These are phyloP conservation scores for Blastobotrys proliferans DNA, from an alignment of 1,139 yeast species.

Conservation along the genomic window DNA sequence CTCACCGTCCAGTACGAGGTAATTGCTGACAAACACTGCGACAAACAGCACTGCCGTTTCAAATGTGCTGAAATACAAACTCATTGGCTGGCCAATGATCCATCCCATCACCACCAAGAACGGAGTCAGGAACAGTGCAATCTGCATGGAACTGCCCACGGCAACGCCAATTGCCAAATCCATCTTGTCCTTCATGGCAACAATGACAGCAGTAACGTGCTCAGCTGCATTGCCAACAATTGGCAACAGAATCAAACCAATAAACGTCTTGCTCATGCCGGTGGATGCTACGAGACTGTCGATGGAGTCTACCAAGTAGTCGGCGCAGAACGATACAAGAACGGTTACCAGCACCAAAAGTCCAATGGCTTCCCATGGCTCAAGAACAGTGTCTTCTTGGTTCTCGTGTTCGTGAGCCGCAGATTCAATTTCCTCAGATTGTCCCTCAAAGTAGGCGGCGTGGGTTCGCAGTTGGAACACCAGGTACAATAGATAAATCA, in stretches of 20 bases:
- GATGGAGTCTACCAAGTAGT: conserved; percentile 85
- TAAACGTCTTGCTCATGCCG: conserved; percentile 89
- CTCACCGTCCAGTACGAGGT: conserved; percentile 87
- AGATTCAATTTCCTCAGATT: conserved; percentile 25
- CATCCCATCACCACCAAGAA: conserved; percentile 92
- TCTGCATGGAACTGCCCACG: conserved; percentile 93
- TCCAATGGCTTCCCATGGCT: conserved; percentile 25
- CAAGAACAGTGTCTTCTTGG: not conserved
- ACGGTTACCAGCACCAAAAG: conserved; percentile 59
- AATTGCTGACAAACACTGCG: conserved; percentile 81
- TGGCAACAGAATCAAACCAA: conserved; percentile 89
- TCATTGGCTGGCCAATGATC: conserved; percentile 87
- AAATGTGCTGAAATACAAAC: conserved; percentile 83
- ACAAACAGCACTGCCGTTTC: conserved; percentile 90
- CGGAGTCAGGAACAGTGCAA: conserved; percentile 92
- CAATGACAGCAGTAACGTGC: conserved; percentile 93
- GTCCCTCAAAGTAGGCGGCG: conserved; percentile 53
- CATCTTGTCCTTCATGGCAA: conserved; percentile 95
- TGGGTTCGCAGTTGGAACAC: conserved; percentile 89
- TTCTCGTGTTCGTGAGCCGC: conserved; percentile 31
- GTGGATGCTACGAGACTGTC: conserved; percentile 80
- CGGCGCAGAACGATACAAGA: conserved; percentile 89
- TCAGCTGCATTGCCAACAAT: conserved; percentile 99
- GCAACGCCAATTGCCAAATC: conserved; percentile 97
- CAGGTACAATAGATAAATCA: conserved; percentile 75